Conservation (phyloP, 805 yeast genomes). For the Saturnispora gosingensis region DNA sequence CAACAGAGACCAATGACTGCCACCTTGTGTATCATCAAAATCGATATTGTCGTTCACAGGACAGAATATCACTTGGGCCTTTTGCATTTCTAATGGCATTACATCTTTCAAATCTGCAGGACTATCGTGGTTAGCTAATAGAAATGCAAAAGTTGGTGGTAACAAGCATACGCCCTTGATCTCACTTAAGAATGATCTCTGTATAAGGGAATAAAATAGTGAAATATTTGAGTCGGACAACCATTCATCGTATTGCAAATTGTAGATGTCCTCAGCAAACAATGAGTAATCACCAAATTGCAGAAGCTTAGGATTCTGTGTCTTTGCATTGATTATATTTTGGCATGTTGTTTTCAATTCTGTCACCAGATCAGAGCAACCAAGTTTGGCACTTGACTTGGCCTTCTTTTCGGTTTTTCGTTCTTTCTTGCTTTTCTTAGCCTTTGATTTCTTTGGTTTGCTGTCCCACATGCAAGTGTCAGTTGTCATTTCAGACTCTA, state of each 20-base stretch:
- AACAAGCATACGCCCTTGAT: constrained; percentile 32
- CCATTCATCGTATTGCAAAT: constrained; percentile 61
- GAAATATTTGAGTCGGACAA: constrained; percentile 61
- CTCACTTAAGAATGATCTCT: constrained; percentile 30
- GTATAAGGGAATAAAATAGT: constrained; percentile 41
- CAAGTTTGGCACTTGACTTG: neutral
- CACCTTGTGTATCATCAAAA: constrained; percentile 22
- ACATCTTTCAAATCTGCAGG: constrained; percentile 35
- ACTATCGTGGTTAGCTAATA: constrained; percentile 43
- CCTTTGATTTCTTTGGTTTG: constrained; percentile 1
- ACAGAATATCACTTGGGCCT: constrained; percentile 45
- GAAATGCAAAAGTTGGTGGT: constrained; percentile 56
- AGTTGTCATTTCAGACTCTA: constrained; percentile 5
- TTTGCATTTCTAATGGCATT: constrained; percentile 33
- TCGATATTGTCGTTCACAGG: constrained; percentile 29
- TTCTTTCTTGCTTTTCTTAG: neutral
- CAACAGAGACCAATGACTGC: constrained; percentile 70
- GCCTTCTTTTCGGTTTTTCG: neutral
- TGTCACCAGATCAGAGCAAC: neutral
- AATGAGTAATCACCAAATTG: constrained; percentile 51
- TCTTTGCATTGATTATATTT: neutral
- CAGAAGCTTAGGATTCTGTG: constrained; percentile 26
- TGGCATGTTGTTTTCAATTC: constrained; percentile 4
- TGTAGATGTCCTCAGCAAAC: constrained; percentile 48
- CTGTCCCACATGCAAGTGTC: constrained; percentile 5